phyloP scores from a whole-genome alignment of 148 eudicot genomes.

The Silene latifolia region DNA sequence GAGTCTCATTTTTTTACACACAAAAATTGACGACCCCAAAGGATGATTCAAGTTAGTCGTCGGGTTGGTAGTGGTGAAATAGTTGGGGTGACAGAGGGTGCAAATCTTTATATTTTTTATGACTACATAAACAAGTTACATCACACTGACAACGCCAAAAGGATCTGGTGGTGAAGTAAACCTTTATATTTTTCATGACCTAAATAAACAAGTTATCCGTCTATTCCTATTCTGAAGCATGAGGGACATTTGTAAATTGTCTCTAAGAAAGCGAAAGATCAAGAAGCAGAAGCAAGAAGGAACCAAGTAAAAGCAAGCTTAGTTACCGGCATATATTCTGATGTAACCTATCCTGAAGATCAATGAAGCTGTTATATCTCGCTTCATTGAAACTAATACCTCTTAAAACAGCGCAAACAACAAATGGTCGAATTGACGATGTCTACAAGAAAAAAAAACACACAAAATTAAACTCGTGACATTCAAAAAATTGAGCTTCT shows the following conservation, averaged over 20 bases:
- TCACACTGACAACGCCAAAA: no score
- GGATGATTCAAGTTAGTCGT: no score
- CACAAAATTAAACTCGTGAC: background rate
- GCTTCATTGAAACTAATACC: slow-evolving; percentile 79
- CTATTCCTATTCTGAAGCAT: background rate
- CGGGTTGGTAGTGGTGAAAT: no score
- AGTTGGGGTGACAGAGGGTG: no score
- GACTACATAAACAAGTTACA: no score
- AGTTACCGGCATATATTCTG: slow-evolving; percentile 93
- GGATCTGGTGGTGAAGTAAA: background rate
- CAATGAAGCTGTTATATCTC: slow-evolving; percentile 95
- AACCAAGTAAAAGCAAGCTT: background rate
- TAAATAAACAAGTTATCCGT: background rate
- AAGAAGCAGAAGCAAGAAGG: background rate
- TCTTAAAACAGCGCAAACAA: slow-evolving; percentile 97
- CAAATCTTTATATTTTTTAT: no score
- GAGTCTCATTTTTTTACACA: no score
- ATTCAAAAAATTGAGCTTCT: background rate
- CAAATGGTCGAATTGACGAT: slow-evolving; percentile 64
- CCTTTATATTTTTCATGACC: background rate
- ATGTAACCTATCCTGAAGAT: slow-evolving; percentile 94
- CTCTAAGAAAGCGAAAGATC: background rate
- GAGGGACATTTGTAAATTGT: background rate
- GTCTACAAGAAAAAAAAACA: slow-evolving; percentile 59
- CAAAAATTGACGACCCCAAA: no score